Conservation (phyloP, 2,329 filamentous ascomycete species). For the Claviceps cyperi region DNA sequence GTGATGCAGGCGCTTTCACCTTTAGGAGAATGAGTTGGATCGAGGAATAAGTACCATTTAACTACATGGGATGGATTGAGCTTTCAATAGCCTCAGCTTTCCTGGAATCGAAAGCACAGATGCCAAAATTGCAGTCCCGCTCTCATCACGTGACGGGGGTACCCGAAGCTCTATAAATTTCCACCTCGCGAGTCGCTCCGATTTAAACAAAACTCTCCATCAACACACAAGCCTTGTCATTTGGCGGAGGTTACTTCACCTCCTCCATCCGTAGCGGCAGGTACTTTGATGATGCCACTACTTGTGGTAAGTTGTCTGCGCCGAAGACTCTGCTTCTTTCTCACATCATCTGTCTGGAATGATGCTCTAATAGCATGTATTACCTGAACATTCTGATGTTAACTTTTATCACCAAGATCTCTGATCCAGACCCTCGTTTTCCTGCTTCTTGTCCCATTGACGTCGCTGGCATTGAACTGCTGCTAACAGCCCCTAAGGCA, state of each 20-base stretch:
- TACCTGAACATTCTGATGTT: slow-evolving; percentile 40
- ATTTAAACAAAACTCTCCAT: too few species aligned
- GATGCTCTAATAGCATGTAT: slow-evolving; percentile 44
- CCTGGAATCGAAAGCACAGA: too few species aligned
- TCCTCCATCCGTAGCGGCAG: background rate
- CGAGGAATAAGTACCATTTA: too few species aligned
- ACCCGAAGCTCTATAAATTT: too few species aligned
- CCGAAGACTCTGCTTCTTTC: slow-evolving; percentile 1
- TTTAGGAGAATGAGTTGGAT: too few species aligned
- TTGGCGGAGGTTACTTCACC: background rate
- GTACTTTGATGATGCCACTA: background rate
- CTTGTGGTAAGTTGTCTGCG: slow-evolving; percentile 6
- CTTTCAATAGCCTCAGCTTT: too few species aligned
- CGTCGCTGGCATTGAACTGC: background rate
- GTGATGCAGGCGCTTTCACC: too few species aligned
- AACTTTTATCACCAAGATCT: slow-evolving; percentile 58
- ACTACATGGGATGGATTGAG: too few species aligned
- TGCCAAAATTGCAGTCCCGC: too few species aligned
- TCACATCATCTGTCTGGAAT: slow-evolving; percentile 20
- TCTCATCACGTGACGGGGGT: too few species aligned
- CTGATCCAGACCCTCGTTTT: slow-evolving; percentile 31
- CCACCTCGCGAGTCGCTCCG: too few species aligned
- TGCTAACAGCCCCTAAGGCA: background rate
- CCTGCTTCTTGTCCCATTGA: slow-evolving; percentile 3
- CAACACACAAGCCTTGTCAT: too few species aligned